Base-by-base conservation (phyloP, 1,139 yeast genomes). In the Saccharomyces hybrid region DNA sequence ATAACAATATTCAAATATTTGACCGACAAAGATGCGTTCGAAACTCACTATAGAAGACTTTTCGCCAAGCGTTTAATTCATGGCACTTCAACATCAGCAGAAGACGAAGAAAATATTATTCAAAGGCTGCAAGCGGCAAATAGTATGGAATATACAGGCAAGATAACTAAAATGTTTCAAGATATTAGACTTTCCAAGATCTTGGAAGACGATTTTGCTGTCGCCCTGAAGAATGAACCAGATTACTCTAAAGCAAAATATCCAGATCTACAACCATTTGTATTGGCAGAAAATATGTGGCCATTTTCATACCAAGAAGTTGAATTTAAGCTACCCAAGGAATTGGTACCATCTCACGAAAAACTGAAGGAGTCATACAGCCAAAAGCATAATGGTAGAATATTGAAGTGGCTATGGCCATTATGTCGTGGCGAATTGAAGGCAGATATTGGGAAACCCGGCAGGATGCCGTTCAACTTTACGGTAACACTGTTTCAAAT, bases 381-480 rank as follows among this genome's bases (percentile, higher is more conserved):
- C 50, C 75, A 78, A 49, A 87, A 87, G 64, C 97, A 93, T 69
- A 81, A 78, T 57, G 98, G 98, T 13, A 80, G 99, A 69, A 84
- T 89, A 61, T 80, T 95, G 64, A 86, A 88, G 66, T 95, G 99
- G 99, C 78, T 93, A 56, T 95, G 98, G 97, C 88, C 89, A 62
- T 84, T 89, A 67, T 89, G 96, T 48, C 87, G 95, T 71, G 95
- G 96, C 59, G 99, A 95, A 68, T 73, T 95, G 54, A 87, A 84
- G 70, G 96, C 96, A n/a, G 87, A 88, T 66, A 79, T 90, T 60
- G 81, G 93, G 5, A 83, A 85, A 61, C 85, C 85, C 53, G 91
- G 95, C 5, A 85, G 85, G 65, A 89, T 93, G 4, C 95, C 96
- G 54, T 88, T 88, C 61, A 73, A 79, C 42, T 85, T 95, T 66